phyloP scores from a whole-genome alignment of 2,329 filamentous ascomycete genomes.

The Gremmenia infestans region DNA sequence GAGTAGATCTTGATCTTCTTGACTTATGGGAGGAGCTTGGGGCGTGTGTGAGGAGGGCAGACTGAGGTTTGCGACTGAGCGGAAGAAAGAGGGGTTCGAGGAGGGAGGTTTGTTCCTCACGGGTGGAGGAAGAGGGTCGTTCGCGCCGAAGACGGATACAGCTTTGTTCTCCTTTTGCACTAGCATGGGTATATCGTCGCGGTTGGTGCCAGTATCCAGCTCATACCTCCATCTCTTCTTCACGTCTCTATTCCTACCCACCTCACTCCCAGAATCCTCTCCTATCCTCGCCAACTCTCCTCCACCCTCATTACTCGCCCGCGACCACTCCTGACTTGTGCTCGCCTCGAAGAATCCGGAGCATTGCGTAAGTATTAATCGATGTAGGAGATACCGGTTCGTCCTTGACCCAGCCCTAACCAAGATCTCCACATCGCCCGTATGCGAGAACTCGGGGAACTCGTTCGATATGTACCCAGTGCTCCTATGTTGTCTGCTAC shows the following conservation, averaged over 20 bases:
- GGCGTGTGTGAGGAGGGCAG: constrained; percentile 46
- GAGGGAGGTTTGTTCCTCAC: constrained; percentile 57
- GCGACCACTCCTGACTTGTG: constrained; percentile 73
- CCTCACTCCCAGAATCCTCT: constrained; percentile 39
- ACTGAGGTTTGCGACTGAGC: constrained; percentile 77
- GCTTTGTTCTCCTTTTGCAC: constrained; percentile 64
- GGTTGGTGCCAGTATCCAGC: constrained; percentile 67
- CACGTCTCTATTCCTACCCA: constrained; percentile 24
- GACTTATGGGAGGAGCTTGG: constrained; percentile 42
- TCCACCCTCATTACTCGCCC: constrained; percentile 18
- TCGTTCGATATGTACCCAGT: constrained; percentile 78
- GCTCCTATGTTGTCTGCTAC: constrained; percentile 65
- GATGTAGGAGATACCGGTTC: constrained; percentile 81
- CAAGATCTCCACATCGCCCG: constrained; percentile 88
- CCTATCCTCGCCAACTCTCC: constrained; percentile 48
- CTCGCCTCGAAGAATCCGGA: constrained; percentile 91
- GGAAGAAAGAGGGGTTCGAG: constrained; percentile 70
- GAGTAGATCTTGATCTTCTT: constrained; percentile 68
- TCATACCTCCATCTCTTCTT: constrained; percentile 77
- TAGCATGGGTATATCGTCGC: constrained; percentile 79
- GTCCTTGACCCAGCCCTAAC: constrained; percentile 67
- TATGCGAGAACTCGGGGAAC: constrained; percentile 85
- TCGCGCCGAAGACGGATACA: constrained; percentile 53
- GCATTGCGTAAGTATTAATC: constrained; percentile 80
- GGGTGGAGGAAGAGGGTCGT: constrained; percentile 41